Evolutionary conservation across 2,329 filamentous ascomycete genomes (phyloP).

Genomic region (Rugonectria rugulosa): DNA sequence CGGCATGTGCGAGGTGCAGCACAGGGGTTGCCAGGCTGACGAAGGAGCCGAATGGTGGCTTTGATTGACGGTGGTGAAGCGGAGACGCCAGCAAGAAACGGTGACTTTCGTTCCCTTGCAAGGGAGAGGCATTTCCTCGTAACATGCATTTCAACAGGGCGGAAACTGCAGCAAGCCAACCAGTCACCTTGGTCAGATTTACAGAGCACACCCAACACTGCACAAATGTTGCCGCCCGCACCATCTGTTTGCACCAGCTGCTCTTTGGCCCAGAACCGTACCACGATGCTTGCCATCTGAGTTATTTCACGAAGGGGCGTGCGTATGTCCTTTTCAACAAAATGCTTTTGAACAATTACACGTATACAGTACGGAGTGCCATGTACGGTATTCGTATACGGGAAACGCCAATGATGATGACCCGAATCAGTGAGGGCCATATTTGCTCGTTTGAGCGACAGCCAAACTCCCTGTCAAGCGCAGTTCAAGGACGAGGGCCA

Average conservation of each 20-base stretch:
- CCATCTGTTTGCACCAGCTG: not conserved
- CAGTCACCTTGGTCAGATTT: slow-evolving; percentile 7
- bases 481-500: slow-evolving; percentile 22
- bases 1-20: slow-evolving; percentile 29
- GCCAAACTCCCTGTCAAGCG: slow-evolving; percentile 12
- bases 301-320: slow-evolving; percentile 2
- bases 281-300: slow-evolving; percentile 9
- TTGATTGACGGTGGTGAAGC: slow-evolving; percentile 37
- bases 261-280: slow-evolving; percentile 12
- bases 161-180: slow-evolving; percentile 8
- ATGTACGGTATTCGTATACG: slow-evolving; percentile 24
- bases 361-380: no score
- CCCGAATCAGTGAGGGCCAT: slow-evolving; percentile 18
- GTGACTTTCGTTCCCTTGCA: slow-evolving; percentile 11
- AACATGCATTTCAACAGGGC: slow-evolving; percentile 13
- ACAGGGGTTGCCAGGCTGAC: slow-evolving; percentile 37
- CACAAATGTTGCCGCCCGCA: not conserved
- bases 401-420: slow-evolving; percentile 22
- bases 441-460: slow-evolving; percentile 16
- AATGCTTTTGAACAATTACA: slow-evolving; percentile 5
- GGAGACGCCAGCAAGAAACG: slow-evolving; percentile 20
- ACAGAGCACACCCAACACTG: slow-evolving; percentile 5
- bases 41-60: slow-evolving; percentile 39
- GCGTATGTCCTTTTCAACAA: slow-evolving; percentile 4
- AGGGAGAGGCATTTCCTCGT: slow-evolving; percentile 12